Conservation (phyloP, 2,329 filamentous ascomycete genomes). For the Fusarium avenaceum region DNA sequence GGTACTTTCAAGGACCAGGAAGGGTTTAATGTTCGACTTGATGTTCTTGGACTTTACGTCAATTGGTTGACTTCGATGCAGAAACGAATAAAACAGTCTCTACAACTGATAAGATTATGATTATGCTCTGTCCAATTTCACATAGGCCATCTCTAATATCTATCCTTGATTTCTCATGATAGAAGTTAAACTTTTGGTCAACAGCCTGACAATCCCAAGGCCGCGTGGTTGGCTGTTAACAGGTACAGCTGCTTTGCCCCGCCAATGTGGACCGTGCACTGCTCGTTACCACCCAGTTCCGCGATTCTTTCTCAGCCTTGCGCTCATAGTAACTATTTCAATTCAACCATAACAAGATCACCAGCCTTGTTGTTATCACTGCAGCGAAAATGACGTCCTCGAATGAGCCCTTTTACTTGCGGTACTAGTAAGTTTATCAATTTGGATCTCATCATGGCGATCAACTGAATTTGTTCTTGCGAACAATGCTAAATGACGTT, state of each 20-base stretch:
- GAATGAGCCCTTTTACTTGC: slow-evolving; percentile 91
- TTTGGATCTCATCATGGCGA: not conserved
- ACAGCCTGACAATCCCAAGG: slow-evolving; percentile 20
- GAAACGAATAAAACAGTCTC: not conserved
- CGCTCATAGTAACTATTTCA: slow-evolving; percentile 23
- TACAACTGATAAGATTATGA: not conserved
- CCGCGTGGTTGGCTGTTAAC: slow-evolving; percentile 16
- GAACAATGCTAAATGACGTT: slow-evolving; percentile 26
- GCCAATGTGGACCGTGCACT: slow-evolving; percentile 42
- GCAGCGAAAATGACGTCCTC: slow-evolving; percentile 70
- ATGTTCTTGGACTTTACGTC: not conserved
- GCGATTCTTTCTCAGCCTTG: slow-evolving; percentile 48
- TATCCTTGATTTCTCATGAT: not conserved
- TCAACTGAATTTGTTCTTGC: not conserved
- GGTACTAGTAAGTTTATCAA: slow-evolving; percentile 84
- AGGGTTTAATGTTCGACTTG: not conserved
- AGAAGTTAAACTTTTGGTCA: slow-evolving; percentile 4
- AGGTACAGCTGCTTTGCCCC: slow-evolving; percentile 42
- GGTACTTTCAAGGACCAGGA: slow-evolving; percentile 1
- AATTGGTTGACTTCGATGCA: not conserved
- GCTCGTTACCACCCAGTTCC: slow-evolving; percentile 35
- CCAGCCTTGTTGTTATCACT: slow-evolving; percentile 3
- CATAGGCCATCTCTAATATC: too few species aligned
- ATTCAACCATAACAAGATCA: slow-evolving; percentile 12
- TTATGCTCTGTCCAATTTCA: not conserved